Evolutionary conservation across 805 yeast genomes (phyloP), one percentile per base, ranked within the genome.

Genomic region (Priceomyces haplophilus): DNA sequence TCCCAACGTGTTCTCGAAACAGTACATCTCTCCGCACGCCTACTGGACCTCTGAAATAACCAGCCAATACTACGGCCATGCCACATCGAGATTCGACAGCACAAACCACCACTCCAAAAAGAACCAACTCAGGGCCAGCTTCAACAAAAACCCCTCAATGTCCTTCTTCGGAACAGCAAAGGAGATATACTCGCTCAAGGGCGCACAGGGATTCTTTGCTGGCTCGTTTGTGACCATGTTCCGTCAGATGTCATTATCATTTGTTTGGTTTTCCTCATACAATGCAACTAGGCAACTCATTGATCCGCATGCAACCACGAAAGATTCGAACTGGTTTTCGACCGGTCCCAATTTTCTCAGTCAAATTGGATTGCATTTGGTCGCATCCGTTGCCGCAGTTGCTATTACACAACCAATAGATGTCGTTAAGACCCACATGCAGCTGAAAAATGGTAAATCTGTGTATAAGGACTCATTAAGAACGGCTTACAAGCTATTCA

Each of bases 381-480:
- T 79, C 1, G 79, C 95, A 2, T 81, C 93, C 0, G 63, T 76
- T 3, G 84, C 88, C 0, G 95, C 87, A 21, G 85, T 88, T 17
- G 79, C 78, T 0, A 67, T 78, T 0, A 90, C 96, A 0, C 98
- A 88, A 64, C 97, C 97, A 0, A 68, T 90, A 21, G 97, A 90
- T 64, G 87, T 88, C 2, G 64, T 90, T 37, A 90, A 90, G 66
- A 79, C 97, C 2, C 77, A 95, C 56, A 79, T 89, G 79, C 97
- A 89, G 63, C 79, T 88, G 54, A 78, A 81, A 53, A 79, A 82
- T 56, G 80, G 84, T n/a, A 73, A 73, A 54, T 54, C 61, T 3
- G 52, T 77, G 2, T 84, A 83, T 58, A 73, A 70, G 44, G 88
- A 83, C 62, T 70, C 88, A 4, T 62, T 85, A 53, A 75, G 79